phyloP scores from a whole-genome alignment of 2,329 filamentous ascomycete species.

The Lithohypha guttulata region DNA sequence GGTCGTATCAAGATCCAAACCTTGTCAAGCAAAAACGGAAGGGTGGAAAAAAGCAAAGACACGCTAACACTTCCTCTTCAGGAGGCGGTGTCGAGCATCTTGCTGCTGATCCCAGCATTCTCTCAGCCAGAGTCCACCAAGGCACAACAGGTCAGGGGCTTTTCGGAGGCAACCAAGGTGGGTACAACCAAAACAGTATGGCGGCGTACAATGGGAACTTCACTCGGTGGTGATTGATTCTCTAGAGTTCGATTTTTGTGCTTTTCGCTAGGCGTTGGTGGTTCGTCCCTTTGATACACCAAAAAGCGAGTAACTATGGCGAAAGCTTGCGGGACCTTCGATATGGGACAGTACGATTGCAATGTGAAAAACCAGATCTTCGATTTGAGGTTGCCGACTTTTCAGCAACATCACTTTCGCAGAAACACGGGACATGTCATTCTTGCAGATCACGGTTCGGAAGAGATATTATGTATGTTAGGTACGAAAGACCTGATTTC shows the following conservation, averaged over 20 bases:
- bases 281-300: conserved; percentile 18
- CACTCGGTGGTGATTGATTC: conserved; percentile 52
- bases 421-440: conserved; percentile 22
- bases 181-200: conserved; percentile 65
- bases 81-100: conserved; percentile 94
- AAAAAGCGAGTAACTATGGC: conserved; percentile 17
- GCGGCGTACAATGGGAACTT: conserved; percentile 66
- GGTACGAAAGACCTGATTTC: conserved; percentile 30
- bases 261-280: conserved; percentile 23
- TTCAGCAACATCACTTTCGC: conserved; percentile 29
- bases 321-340: conserved; percentile 18
- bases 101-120: conserved; percentile 92
- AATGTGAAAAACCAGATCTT: too few species aligned
- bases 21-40: conserved; percentile 97
- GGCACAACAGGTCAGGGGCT: conserved; percentile 79
- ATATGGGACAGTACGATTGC: conserved; percentile 15
- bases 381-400: too few species aligned
- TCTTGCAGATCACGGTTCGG: conserved; percentile 24
- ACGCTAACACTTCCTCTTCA: conserved; percentile 99
- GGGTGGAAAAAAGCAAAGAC: conserved; percentile 99
- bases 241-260: conserved; percentile 17
- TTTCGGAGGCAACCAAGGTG: conserved; percentile 82
- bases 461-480: conserved; percentile 37
- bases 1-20: conserved; percentile 80
- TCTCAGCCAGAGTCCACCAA: conserved; percentile 94